These are phyloP conservation scores for Cicer pinnatifidum DNA, from an alignment of 306 rosid species.

Conservation along the genomic window DNA sequence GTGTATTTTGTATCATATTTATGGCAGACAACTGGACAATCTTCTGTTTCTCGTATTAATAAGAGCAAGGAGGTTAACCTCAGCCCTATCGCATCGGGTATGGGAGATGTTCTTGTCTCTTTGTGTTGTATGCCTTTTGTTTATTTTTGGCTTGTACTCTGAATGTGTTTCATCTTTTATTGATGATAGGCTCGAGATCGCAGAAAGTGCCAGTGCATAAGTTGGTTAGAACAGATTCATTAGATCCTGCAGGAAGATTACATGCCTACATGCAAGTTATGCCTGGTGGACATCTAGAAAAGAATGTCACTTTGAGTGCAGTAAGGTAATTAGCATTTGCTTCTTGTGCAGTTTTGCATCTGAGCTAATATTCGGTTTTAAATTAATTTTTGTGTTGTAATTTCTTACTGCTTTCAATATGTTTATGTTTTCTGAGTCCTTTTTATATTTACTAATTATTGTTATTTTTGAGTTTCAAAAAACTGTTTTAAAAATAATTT, in stretches of 20 bases:
- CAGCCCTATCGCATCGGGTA: constrained; percentile 58
- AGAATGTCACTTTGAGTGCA: constrained; percentile 63
- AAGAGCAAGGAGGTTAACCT: constrained; percentile 53
- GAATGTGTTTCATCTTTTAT: constrained; percentile 31
- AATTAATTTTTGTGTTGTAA: constrained; percentile 13
- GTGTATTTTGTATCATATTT: constrained; percentile 35
- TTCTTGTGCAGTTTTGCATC: constrained; percentile 25
- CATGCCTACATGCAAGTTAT: constrained; percentile 72
- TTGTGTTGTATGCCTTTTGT: constrained; percentile 37
- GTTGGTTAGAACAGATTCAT: constrained; percentile 89
- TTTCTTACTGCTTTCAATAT: constrained; percentile 15
- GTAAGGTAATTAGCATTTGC: constrained; percentile 63
- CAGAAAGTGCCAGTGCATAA: constrained; percentile 82
- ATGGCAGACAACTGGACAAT: constrained; percentile 59
- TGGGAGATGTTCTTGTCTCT: constrained; percentile 34
- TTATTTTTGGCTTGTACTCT: constrained; percentile 34
- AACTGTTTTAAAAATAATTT: no score
- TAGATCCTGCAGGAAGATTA: constrained; percentile 89
- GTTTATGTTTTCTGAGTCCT: constrained; percentile 1
- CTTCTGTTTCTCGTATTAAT: constrained; percentile 50
- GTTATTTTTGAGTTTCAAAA: no score
- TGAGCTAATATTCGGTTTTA: not conserved
- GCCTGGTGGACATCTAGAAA: constrained; percentile 53
- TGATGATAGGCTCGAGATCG: constrained; percentile 62
- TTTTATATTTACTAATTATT: not conserved